phyloP scores from a whole-genome alignment of 2,329 filamentous ascomycete genomes.

The Neonectria magnoliae region DNA sequence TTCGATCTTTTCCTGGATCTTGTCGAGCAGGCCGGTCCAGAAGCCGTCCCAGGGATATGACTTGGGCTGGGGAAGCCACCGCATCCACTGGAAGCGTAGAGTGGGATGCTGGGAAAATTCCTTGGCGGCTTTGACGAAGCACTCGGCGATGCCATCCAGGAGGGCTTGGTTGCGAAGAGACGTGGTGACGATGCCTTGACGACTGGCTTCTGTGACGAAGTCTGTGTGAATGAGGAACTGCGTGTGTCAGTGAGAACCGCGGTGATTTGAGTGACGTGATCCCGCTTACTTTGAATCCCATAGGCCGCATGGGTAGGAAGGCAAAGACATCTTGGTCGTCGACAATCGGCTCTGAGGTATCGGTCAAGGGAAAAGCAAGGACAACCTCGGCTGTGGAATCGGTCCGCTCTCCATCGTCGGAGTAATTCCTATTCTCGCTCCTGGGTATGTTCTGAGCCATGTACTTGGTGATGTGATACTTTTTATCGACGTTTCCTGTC shows the following conservation, averaged over 20 bases:
- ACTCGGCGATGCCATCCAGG: slow-evolving; percentile 29
- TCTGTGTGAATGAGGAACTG: slow-evolving; percentile 61
- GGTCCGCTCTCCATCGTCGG: slow-evolving; percentile 37
- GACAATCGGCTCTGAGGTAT: slow-evolving; percentile 45
- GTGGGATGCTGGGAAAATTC: background rate
- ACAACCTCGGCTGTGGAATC: slow-evolving; percentile 50
- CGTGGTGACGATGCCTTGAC: slow-evolving; percentile 52
- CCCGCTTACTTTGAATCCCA: slow-evolving; percentile 53
- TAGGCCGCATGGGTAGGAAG: slow-evolving; percentile 56
- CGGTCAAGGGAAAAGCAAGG: slow-evolving; percentile 57
- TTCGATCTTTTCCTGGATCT: slow-evolving; percentile 35
- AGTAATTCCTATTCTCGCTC: slow-evolving; percentile 50
- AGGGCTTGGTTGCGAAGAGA: slow-evolving; percentile 53
- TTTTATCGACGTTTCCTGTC: slow-evolving; percentile 14
- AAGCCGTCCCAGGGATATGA: slow-evolving; percentile 39
- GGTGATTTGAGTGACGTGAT: background rate
- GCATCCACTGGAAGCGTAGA: background rate
- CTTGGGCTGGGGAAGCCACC: slow-evolving; percentile 20
- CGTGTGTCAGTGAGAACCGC: background rate
- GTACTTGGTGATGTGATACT: slow-evolving; percentile 44
- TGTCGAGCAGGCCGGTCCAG: slow-evolving; percentile 40
- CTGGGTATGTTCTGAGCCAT: slow-evolving; percentile 42
- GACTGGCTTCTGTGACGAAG: slow-evolving; percentile 57
- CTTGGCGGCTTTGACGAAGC: background rate
- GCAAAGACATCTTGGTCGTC: slow-evolving; percentile 55